A percentile compares a stretch with the other conserved stretches of the same genome.
phyloP scores from a whole-genome alignment of 345 rosid species.

The Aquilaria malaccensis region DNA sequence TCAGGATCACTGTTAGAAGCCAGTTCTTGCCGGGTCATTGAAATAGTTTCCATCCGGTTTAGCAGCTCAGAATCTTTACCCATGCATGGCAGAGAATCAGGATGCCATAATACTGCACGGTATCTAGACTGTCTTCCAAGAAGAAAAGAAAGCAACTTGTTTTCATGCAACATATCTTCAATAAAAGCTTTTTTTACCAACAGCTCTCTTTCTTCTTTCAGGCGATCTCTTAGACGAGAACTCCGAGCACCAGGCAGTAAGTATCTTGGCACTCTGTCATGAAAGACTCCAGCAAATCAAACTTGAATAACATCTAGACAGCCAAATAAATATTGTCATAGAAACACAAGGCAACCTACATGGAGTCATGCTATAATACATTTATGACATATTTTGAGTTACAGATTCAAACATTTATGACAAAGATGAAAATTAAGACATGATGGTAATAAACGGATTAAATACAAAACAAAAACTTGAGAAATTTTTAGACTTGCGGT shows the following conservation, averaged over 20 bases:
- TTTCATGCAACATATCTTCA: constrained; percentile 74
- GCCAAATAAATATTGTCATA: background rate
- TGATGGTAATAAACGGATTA: no score
- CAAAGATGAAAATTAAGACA: background rate
- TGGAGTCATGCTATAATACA: background rate
- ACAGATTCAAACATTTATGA: background rate
- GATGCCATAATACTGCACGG: constrained; percentile 71
- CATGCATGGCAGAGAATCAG: constrained; percentile 61
- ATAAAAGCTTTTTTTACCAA: constrained; percentile 87
- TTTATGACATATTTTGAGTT: background rate
- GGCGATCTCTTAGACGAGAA: constrained; percentile 94
- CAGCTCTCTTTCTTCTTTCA: constrained; percentile 82
- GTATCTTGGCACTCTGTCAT: constrained; percentile 87
- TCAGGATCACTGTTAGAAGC: constrained; percentile 27
- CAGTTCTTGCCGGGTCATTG: constrained; percentile 27
- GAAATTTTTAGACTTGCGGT: no score
- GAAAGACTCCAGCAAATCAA: constrained; percentile 18
- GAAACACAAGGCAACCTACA: constrained; percentile 4
- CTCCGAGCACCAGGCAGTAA: constrained; percentile 91
- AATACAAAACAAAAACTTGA: no score
- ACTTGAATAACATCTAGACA: constrained; percentile 9
- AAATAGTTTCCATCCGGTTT: constrained; percentile 19
- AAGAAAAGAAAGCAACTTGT: constrained; percentile 49
- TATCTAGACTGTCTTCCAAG: constrained; percentile 39
- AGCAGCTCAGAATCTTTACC: constrained; percentile 41